A percentile compares a stretch with the other conserved stretches of the same genome.
Evolutionary conservation across 2,329 filamentous ascomycete species (phyloP).

Genomic region (Amylocarpus encephaloides): DNA sequence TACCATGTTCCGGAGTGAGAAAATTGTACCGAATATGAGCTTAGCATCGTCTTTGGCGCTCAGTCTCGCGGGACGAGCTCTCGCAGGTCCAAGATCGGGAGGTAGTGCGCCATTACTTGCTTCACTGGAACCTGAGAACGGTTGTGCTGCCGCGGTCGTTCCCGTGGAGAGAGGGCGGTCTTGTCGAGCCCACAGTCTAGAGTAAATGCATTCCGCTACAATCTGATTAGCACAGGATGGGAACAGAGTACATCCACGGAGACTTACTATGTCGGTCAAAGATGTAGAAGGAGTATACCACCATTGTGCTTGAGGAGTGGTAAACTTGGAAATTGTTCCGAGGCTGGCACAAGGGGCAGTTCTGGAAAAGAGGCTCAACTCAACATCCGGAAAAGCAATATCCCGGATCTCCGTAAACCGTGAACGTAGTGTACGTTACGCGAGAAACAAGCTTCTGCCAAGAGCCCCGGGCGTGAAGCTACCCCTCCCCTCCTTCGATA

Average conservation of each 20-base stretch:
- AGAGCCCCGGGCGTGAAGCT: neutral
- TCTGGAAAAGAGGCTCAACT: constrained; percentile 6
- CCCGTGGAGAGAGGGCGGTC: constrained; percentile 28
- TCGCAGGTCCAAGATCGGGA: constrained; percentile 28
- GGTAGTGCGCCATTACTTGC: constrained; percentile 35
- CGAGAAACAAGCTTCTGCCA: constrained; percentile 21
- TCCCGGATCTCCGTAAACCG: neutral
- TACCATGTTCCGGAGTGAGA: constrained; percentile 93
- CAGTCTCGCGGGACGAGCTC: constrained; percentile 28
- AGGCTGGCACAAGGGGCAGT: neutral
- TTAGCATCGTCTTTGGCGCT: constrained; percentile 78
- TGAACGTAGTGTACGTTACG: neutral
- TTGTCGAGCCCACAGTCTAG: constrained; percentile 63
- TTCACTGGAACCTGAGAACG: constrained; percentile 42
- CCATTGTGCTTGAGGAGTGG: constrained; percentile 51
- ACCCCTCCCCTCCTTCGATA: neutral
- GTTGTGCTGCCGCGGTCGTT: constrained; percentile 41
- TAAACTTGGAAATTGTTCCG: no score
- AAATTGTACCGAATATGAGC: constrained; percentile 93
- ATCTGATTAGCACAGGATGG: constrained; percentile 9
- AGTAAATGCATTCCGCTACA: constrained; percentile 94
- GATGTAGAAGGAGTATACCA: constrained; percentile 96
- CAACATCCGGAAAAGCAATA: neutral
- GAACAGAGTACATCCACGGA: neutral
- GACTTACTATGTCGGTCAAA: constrained; percentile 92